Base-by-base conservation (phyloP, 176 grass and related monocot genomes). In the Oryza glumipatula region DNA sequence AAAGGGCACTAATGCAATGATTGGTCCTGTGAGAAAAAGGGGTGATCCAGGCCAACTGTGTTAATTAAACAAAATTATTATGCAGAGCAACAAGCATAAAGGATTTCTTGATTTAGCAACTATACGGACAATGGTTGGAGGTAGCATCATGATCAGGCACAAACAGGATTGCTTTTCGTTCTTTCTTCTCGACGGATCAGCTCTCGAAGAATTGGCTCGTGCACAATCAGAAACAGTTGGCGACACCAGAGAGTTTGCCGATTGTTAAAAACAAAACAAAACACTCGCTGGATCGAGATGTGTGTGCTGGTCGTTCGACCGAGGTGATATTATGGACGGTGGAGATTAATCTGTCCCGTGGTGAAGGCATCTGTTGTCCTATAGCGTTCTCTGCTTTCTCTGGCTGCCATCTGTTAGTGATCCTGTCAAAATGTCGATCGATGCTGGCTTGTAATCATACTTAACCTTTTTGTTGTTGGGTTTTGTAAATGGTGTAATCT, bases 341-440 rank as follows among this genome's bases (percentile, higher is more conserved):
- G 46, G 33, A 9, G 82, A 85, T 89, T 23, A 54, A 47, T 38
- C 33, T 58, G 72, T 80, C 70, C 21, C 30, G 21, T 17, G 45
- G 58, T 4, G 35, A 73, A 35, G 39, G 45, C 67, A 4, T 36
- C 44, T 65, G 72, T n/a, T 66, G 67, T 73, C 79, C 14, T 22
- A 14, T 75, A 47, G 2, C n/a, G 3, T 28, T 60, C 9, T 8
- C 14, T 61, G 46, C 87, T 74, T 77, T 78, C 19, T 78, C 19
- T 28, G 14, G 36, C 70, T 22, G 44, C 67, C 88, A 68, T 83
- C 73, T 73, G 69, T 11, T 19, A 48, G 73, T 58, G 73, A 90
- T 82, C 76, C 75, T 80, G 63, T 89, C 82, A 89, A 69, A 69
- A 80, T 80, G 81, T 74, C 87, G 33, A 76, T 74, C 87, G 33